Percentiles rank a stretch among this genome's conserved stretches.
These are phyloP conservation scores for Xylariaceae sp. DNA, from an alignment of 2,329 filamentous ascomycete genomes.

Conservation along the genomic window DNA sequence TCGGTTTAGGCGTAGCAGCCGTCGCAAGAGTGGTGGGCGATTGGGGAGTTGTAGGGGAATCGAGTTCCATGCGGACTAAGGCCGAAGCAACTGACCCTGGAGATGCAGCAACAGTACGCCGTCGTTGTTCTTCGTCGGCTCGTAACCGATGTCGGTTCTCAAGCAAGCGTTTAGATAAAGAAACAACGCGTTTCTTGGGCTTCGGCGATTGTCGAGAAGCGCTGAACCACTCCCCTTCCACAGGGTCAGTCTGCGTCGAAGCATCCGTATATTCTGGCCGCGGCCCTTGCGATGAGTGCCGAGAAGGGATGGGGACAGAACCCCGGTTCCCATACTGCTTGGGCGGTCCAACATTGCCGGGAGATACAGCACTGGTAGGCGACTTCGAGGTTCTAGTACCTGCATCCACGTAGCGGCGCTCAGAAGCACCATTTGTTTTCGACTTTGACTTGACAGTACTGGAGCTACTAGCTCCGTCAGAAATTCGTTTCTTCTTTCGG, in stretches of 20 bases:
- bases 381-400: constrained; percentile 52
- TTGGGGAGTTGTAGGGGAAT: constrained; percentile 31
- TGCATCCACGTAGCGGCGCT: constrained; percentile 46
- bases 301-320: constrained; percentile 28
- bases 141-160: constrained; percentile 42
- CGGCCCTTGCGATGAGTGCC: constrained; percentile 34
- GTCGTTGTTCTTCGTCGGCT: constrained; percentile 34
- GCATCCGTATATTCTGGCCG: constrained; percentile 46
- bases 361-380: constrained; percentile 39
- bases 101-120: constrained; percentile 23
- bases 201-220: constrained; percentile 30
- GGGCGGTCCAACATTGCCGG: constrained; percentile 25
- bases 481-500: constrained; percentile 59
- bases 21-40: constrained; percentile 5
- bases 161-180: constrained; percentile 49
- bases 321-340: constrained; percentile 26
- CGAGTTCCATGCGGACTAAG: constrained; percentile 36
- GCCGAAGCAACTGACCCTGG: constrained; percentile 25
- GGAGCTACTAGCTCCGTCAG: constrained; percentile 43
- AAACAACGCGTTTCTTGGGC: constrained; percentile 45
- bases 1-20: constrained; percentile 9
- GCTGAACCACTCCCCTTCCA: constrained; percentile 50
- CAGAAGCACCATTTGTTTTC: constrained; percentile 31
- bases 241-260: constrained; percentile 51
- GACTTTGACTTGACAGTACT: constrained; percentile 35